A percentile compares a stretch with the other conserved stretches of the same genome.
Evolutionary conservation across 2,329 filamentous ascomycete genomes (phyloP).

Genomic region (Acrocalymma vagum): DNA sequence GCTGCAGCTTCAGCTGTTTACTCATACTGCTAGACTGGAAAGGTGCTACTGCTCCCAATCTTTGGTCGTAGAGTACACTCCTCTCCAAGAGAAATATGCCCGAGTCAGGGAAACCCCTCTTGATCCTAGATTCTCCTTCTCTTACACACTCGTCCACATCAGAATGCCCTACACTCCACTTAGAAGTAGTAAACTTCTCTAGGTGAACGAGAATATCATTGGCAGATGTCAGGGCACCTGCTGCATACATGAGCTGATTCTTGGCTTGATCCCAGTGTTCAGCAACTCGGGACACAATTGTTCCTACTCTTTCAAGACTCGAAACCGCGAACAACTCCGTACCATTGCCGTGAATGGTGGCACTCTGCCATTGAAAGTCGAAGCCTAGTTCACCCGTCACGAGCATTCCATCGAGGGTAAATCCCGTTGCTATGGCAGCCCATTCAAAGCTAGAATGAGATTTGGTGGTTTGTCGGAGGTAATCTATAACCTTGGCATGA

Average conservation of each 20-base stretch:
- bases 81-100: constrained; percentile 50
- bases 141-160: constrained; percentile 44
- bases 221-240: constrained; percentile 39
- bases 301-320: constrained; percentile 41
- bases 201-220: constrained; percentile 41
- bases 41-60: constrained; percentile 25
- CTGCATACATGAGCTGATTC: constrained; percentile 47
- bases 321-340: constrained; percentile 45
- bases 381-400: constrained; percentile 46
- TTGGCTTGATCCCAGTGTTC: constrained; percentile 42
- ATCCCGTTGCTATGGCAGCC: constrained; percentile 45
- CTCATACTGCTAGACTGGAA: constrained; percentile 38
- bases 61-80: constrained; percentile 46
- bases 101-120: constrained; percentile 48
- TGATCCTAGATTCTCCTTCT: constrained; percentile 45
- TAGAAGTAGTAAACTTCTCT: constrained; percentile 32
- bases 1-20: constrained; percentile 17
- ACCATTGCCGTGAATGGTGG: constrained; percentile 46
- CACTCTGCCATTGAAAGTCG: constrained; percentile 50
- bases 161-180: constrained; percentile 41
- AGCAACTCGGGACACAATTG: constrained; percentile 33
- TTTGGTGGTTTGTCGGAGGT: constrained; percentile 29
- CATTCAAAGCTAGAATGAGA: constrained; percentile 34
- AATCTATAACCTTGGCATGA: constrained; percentile 37
- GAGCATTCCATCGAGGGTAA: constrained; percentile 40